Evolutionary conservation across 176 grass and related monocot genomes (phyloP).

Genomic region (Oryza nivara): DNA sequence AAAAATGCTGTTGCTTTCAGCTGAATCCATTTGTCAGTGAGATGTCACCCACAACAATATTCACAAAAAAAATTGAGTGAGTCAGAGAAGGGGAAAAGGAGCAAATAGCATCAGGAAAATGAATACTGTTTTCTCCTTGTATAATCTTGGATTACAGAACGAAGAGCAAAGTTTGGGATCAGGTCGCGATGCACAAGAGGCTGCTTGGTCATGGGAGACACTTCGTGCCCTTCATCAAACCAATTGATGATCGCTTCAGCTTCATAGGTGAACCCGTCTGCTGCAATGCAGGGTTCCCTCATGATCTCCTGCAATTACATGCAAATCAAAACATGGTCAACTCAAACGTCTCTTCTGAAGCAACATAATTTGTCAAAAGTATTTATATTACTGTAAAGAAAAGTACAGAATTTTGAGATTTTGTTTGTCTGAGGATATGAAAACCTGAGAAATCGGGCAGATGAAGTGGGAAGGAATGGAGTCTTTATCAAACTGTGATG

Average conservation of each 20-base stretch:
- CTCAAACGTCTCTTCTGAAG: not conserved
- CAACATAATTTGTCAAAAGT: not conserved
- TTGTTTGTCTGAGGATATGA: not conserved
- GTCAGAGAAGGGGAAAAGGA: not conserved
- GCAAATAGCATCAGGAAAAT: slow-evolving; percentile 3
- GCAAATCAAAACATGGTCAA: not conserved
- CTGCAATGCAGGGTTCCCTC: slow-evolving; percentile 61
- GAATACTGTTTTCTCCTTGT: slow-evolving; percentile 20
- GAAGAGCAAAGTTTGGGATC: slow-evolving; percentile 49
- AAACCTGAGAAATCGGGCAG: slow-evolving; percentile 70
- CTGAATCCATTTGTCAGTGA: not conserved
- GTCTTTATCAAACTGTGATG: slow-evolving; percentile 32
- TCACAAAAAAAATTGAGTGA: not conserved
- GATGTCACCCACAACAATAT: not conserved
- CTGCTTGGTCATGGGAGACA: slow-evolving; percentile 63
- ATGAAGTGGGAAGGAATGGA: slow-evolving; percentile 56
- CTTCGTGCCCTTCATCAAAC: slow-evolving; percentile 45
- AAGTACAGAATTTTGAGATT: not conserved
- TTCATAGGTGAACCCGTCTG: slow-evolving; percentile 77
- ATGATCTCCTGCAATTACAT: slow-evolving; percentile 55
- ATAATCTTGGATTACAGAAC: slow-evolving; percentile 60
- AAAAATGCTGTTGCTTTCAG: not conserved
- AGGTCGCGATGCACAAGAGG: slow-evolving; percentile 55
- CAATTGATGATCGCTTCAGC: slow-evolving; percentile 57
- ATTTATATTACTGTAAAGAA: not conserved